Percentiles rank a stretch among this genome's conserved stretches.
phyloP scores from a whole-genome alignment of 2,329 filamentous ascomycete genomes.

The Shiraia bambusicola region DNA sequence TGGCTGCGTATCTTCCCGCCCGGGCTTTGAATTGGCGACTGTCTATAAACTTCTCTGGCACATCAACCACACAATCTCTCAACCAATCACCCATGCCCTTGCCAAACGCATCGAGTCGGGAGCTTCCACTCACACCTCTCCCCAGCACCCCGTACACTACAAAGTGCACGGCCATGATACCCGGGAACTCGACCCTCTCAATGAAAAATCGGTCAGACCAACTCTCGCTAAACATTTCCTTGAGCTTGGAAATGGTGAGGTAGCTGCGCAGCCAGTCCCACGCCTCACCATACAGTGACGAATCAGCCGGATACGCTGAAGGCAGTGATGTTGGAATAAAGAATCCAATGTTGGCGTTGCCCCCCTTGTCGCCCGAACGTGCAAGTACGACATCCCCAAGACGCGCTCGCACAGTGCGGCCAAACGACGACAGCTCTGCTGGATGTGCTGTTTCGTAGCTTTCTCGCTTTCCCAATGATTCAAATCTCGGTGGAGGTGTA shows the following conservation, averaged over 20 bases:
- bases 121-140: slow-evolving; percentile 51
- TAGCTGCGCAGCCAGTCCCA: slow-evolving; percentile 38
- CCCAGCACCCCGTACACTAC: slow-evolving; percentile 44
- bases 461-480: slow-evolving; percentile 18
- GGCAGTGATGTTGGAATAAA: slow-evolving; percentile 37
- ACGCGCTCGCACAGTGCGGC: slow-evolving; percentile 18
- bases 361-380: slow-evolving; percentile 45
- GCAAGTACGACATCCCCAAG: slow-evolving; percentile 50
- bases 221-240: slow-evolving; percentile 30
- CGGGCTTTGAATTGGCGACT: slow-evolving; percentile 14
- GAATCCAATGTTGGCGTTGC: slow-evolving; percentile 41
- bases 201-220: slow-evolving; percentile 26
- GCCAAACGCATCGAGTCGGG: slow-evolving; percentile 52
- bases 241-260: slow-evolving; percentile 29
- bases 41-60: slow-evolving; percentile 39
- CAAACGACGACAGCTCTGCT: slow-evolving; percentile 22
- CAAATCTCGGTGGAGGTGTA: slow-evolving; percentile 17
- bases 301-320: slow-evolving; percentile 24
- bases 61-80: slow-evolving; percentile 47
- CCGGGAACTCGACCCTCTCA: slow-evolving; percentile 37
- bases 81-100: slow-evolving; percentile 58
- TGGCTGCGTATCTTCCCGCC: slow-evolving; percentile 5
- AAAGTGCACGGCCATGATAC: slow-evolving; percentile 39
- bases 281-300: slow-evolving; percentile 24
- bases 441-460: slow-evolving; percentile 42